A percentile compares a stretch with the other conserved stretches of the same genome.
Conservation (phyloP, 768 basidiomycete species). For the Udeniomyces megalosporus region DNA sequence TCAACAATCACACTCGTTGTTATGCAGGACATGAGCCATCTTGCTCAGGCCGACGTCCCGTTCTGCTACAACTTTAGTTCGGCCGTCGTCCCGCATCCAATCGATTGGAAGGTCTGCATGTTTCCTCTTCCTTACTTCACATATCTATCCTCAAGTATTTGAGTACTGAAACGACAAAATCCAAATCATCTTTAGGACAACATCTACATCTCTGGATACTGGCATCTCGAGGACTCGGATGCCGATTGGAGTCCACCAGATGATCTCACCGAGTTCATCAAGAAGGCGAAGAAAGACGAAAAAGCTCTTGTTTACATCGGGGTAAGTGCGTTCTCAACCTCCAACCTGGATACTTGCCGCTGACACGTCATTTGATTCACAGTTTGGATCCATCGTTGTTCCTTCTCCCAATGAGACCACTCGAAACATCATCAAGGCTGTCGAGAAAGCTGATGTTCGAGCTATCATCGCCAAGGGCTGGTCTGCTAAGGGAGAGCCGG, state of each 20-base stretch:
- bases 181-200: background rate
- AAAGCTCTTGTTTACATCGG: constrained; percentile 53
- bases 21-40: background rate
- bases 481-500: constrained; percentile 36
- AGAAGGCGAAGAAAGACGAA: constrained; percentile 39
- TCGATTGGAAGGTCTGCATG: constrained; percentile 40
- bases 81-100: constrained; percentile 51
- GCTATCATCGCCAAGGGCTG: constrained; percentile 56
- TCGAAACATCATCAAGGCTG: constrained; percentile 42
- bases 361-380: too few relatives aligned
- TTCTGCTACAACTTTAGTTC: constrained; percentile 44
- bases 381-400: constrained; percentile 53
- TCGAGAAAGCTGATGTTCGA: constrained; percentile 47
- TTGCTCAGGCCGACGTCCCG: background rate
- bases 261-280: constrained; percentile 41
- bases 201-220: constrained; percentile 32
- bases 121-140: background rate
- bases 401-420: constrained; percentile 44
- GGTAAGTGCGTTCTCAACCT: constrained; percentile 4
- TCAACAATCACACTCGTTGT: too few relatives aligned
- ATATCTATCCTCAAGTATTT: background rate
- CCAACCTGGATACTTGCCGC: too few relatives aligned
- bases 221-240: constrained; percentile 50
- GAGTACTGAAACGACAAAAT: background rate
- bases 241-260: constrained; percentile 41